Base-by-base conservation (phyloP, 306 rosid genomes). In the Neltuma alba region DNA sequence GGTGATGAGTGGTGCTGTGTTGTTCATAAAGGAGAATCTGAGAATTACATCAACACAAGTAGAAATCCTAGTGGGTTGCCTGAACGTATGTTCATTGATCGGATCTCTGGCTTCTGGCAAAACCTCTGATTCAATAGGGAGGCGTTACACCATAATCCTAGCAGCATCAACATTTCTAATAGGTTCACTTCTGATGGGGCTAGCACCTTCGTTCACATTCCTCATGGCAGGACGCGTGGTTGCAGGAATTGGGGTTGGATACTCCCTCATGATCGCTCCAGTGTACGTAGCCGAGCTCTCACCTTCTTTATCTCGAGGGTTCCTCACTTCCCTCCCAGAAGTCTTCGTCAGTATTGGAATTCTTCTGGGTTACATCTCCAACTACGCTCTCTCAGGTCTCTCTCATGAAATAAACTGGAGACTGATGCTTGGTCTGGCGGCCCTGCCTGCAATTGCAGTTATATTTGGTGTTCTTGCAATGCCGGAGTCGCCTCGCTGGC, bases 401-500 rank as follows among this genome's bases (percentile, higher is more conserved):
- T 89, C 98, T 0, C 33, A 14, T 7, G 70, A 80, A 52, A 23
- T 80, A 0, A 89, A 79, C 74, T 94, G 98, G 98, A 85, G 98
- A 25, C 48, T 94, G 8, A 94, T 94, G 98, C 91, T 94, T 7
- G 92, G 97, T 30, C 61, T 94, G 18, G 88, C 98, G 9, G 88
- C 88, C 1, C 2, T 89, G 0, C 97, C 98, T 0, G 86, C 97
- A 3, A 18, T 89, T 18, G 84, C 78, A 0, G 86, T 94, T 2
- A 89, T 88, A 3, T 40, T 91, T 1, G 91, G 92, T 4, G 89
- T 87, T 10, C 42, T 94, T 5, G 81, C 85, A 25, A 90, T 94
- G 98, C 98, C 98, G 0, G 98, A 94, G 37, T 94, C 97, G 0
- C 97, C 97, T 0, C 85, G 94, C 0, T 94, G 98, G 98, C 85